phyloP scores from a whole-genome alignment of 2,329 filamentous ascomycete genomes.

The Pyrenochaeta sp. region DNA sequence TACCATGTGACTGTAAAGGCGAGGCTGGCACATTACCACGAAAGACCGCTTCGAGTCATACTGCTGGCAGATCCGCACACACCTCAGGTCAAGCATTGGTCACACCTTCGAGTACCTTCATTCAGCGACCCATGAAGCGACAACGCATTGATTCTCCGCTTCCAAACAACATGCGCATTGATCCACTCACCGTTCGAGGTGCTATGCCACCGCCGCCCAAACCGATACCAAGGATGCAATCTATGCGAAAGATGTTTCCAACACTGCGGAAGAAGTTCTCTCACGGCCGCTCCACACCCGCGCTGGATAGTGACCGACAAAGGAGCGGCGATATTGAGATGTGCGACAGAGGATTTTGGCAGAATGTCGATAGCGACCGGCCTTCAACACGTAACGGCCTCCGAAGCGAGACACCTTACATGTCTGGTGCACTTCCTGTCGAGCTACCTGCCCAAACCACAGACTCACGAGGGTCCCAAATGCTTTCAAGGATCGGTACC shows the following conservation, averaged over 20 bases:
- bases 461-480: constrained; percentile 7
- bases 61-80: constrained; percentile 32
- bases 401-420: constrained; percentile 22
- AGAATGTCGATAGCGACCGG: background rate
- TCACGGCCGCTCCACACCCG: constrained; percentile 10
- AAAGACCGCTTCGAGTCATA: constrained; percentile 35
- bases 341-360: constrained; percentile 23
- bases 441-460: constrained; percentile 7
- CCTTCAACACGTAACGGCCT: constrained; percentile 4
- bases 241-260: constrained; percentile 36
- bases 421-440: constrained; percentile 37
- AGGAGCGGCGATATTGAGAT: constrained; percentile 16
- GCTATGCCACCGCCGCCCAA: constrained; percentile 52
- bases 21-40: constrained; percentile 7
- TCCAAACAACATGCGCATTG: constrained; percentile 24
- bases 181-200: constrained; percentile 37
- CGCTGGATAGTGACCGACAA: background rate
- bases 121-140: constrained; percentile 38
- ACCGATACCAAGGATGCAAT: constrained; percentile 36
- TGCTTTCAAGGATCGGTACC: constrained; percentile 8
- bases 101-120: constrained; percentile 16
- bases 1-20: background rate
- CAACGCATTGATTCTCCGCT: constrained; percentile 43
- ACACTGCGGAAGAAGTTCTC: constrained; percentile 34
- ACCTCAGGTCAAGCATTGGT: constrained; percentile 14